These are phyloP conservation scores for Gymnopus androsaceus DNA, from an alignment of 1,284 basidiomycete species.

Conservation along the genomic window DNA sequence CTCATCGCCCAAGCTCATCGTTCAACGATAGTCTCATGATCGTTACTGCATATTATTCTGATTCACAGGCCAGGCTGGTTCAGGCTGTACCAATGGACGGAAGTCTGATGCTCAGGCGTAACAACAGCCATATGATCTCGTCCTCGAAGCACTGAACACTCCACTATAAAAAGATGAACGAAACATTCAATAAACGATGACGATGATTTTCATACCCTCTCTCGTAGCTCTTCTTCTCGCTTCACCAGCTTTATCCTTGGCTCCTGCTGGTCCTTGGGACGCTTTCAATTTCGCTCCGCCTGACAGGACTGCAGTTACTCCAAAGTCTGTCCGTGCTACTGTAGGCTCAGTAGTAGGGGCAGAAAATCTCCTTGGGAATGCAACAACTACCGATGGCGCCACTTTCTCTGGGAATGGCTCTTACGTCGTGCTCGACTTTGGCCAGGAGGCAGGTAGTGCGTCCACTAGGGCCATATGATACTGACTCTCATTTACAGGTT, in stretches of 20 bases:
- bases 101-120: too few relatives aligned
- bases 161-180: too few relatives aligned
- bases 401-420: constrained; percentile 39
- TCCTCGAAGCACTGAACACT: too few relatives aligned
- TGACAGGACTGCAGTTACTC: constrained; percentile 36
- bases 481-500: constrained; percentile 32
- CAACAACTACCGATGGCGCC: constrained; percentile 24
- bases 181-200: neutral
- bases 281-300: constrained; percentile 48
- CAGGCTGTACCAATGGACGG: too few relatives aligned
- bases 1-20: too few relatives aligned
- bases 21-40: too few relatives aligned
- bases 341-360: constrained; percentile 36
- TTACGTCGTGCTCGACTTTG: constrained; percentile 49
- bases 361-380: constrained; percentile 25
- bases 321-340: constrained; percentile 33
- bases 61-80: too few relatives aligned
- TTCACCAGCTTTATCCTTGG: constrained; percentile 13
- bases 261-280: constrained; percentile 49
- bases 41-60: too few relatives aligned
- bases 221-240: neutral
- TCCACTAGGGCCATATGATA: neutral
- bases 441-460: constrained; percentile 39
- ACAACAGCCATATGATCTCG: too few relatives aligned
- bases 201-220: neutral